Evolutionary conservation across 768 basidiomycete genomes (phyloP), one percentile per base, ranked within the genome.

Genomic region (Thelephora aurantiotincta): DNA sequence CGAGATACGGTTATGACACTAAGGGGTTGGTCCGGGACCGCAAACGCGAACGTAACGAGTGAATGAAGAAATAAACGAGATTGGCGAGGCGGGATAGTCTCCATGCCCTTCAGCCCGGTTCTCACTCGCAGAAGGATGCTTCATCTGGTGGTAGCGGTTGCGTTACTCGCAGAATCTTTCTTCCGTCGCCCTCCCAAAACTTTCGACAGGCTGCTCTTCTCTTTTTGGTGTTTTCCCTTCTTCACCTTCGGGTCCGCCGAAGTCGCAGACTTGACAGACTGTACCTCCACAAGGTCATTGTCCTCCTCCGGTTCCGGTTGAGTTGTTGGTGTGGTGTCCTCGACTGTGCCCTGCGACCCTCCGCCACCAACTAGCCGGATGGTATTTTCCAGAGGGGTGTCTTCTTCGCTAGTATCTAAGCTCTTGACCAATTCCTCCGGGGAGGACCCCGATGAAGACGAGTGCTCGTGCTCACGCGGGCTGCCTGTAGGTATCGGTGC

Each of bases 291-390:
- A 19, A 62, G 53, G 23, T 58, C 63, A 14, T 58, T 63, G 14
- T 66, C 61, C 2, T 54, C 49, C 11, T 63, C 57, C 6, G 9
- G 26, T 30, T 30, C 26, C 26, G 26, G 26, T 30, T 59, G 41
- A 7, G 57, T 52, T 16, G 61, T 58, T n/a, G 63, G 62, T 37
- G 60, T 59, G 35, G 62, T 60, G 2, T 54, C 52, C 22, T 53
- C 35, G 5, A 59, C 60, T 14, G 58, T 50, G 18, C 75, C 76
- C 26, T 64, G 57, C 19, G 65, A 60, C 14, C 75, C 75, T 16
- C 72, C 72, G 2, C 69, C 73, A 16, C 77, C 79, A n/a, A 82
- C 70, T 12, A 82, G 59, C 38, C 76, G 73, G 45, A 82, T 69
- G 11, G 75, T 77, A 11, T 68, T 63, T 42, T 69, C 67, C 16